phyloP scores from a whole-genome alignment of 2,329 filamentous ascomycete species.

The Sodiomyces alkalinus region DNA sequence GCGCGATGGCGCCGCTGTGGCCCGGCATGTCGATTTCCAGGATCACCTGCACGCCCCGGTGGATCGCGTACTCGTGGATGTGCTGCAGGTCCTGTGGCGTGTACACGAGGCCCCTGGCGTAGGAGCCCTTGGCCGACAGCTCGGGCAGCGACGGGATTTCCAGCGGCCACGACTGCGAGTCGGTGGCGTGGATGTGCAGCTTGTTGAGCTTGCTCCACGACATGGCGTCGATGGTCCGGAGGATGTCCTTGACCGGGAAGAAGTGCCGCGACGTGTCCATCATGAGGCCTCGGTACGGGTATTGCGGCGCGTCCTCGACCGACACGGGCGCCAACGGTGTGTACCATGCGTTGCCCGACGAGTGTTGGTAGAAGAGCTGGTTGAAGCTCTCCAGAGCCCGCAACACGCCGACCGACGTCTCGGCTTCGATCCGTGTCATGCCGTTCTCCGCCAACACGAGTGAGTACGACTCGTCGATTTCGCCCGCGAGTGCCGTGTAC shows the following conservation, averaged over 20 bases:
- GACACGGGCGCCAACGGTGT: constrained; percentile 54
- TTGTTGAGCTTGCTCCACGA: constrained; percentile 73
- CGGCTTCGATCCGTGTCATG: constrained; percentile 45
- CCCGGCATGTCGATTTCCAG: constrained; percentile 73
- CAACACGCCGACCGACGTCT: constrained; percentile 52
- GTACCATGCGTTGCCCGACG: constrained; percentile 43
- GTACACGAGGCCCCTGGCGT: constrained; percentile 52
- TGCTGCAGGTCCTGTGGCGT: constrained; percentile 44
- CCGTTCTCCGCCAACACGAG: constrained; percentile 44
- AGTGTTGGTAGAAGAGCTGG: constrained; percentile 67
- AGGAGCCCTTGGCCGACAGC: constrained; percentile 59
- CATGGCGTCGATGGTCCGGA: constrained; percentile 60
- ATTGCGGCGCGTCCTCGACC: constrained; percentile 61
- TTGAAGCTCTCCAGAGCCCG: constrained; percentile 62
- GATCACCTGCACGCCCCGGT: constrained; percentile 55
- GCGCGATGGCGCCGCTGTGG: constrained; percentile 54
- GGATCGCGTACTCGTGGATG: constrained; percentile 55
- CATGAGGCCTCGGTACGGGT: constrained; percentile 63
- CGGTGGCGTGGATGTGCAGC: constrained; percentile 67
- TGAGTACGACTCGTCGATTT: constrained; percentile 63
- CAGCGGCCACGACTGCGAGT: constrained; percentile 75
- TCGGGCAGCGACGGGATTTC: constrained; percentile 63
- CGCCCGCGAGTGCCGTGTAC: constrained; percentile 44
- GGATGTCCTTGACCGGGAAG: constrained; percentile 51
- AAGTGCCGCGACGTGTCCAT: constrained; percentile 64